Base-by-base conservation (phyloP, 2,329 filamentous ascomycete genomes). In the Scytalidium sp. region DNA sequence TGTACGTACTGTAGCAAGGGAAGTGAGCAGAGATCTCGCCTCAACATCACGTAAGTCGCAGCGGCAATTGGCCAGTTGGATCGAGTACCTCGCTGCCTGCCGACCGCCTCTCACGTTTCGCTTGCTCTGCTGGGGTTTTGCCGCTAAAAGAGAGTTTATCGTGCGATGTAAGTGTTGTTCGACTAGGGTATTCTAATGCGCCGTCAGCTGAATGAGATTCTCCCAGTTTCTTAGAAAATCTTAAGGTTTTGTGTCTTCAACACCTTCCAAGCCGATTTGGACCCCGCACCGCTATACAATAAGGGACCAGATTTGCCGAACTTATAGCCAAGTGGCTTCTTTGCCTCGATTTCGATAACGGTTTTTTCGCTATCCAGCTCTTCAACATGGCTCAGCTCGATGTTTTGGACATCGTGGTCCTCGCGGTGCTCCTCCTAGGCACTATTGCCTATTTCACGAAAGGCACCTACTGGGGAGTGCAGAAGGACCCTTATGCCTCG, bases 401-500 rank as follows among this genome's bases (percentile, higher is more conserved):
- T 69, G 96, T 91, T 21, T 77, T 99, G 75, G 94, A 99, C 80
- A 80, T 97, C 62, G 71, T 96, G 64, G 94, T 99, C 78, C 88
- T 99, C 59, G 83, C 84, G 55, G 83, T 83, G 51, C 86, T 99
- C 62, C 80, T 97, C 49, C 69, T 95, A 51, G 94, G 90, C 59
- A 97, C 91, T 43, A 68, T 92, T 53, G 94, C 93, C 66, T 99
- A 97, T 75, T 96, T 99, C 74, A 97, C 94, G 59, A 99, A 99
- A 70, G 94, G 94, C 64, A 94, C 87, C 57, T 85, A 94, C 70
- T 99, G 92, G 92, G 92, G 82, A 22, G 80, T 96, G 46, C 80
- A 81, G 58, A 94, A 94, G 67, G 91, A 97, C 67, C 90, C 93
- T 20, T 96, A 96, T 70, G 88, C 89, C 59, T 82, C 78, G 63